Conservation (phyloP, 441 rosid species). For the Pelargonium myrrhifolium region DNA sequence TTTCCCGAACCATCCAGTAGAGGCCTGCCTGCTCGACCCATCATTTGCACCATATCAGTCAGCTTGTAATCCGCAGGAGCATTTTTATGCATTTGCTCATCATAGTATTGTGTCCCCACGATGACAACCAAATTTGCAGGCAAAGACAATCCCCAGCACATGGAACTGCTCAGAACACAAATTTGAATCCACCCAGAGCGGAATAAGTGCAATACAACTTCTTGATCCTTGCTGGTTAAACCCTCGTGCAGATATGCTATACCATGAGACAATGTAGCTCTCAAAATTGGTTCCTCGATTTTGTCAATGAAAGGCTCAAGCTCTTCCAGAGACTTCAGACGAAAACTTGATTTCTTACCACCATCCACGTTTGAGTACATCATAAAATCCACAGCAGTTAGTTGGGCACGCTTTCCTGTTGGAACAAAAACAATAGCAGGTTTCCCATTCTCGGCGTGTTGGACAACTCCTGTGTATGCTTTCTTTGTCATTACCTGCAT, state of each 20-base stretch:
- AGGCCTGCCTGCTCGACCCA: slow-evolving; percentile 96
- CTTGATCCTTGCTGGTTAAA: slow-evolving; percentile 68
- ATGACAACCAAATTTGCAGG: slow-evolving; percentile 80
- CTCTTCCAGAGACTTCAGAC: slow-evolving; percentile 46
- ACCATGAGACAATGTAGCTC: slow-evolving; percentile 61
- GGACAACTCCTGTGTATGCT: slow-evolving; percentile 73
- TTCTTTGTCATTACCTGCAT: slow-evolving; percentile 98
- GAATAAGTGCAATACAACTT: slow-evolving; percentile 69
- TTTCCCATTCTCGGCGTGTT: slow-evolving; percentile 70
- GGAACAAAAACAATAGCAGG: slow-evolving; percentile 89
- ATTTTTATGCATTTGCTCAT: slow-evolving; percentile 60
- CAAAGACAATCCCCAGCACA: slow-evolving; percentile 86
- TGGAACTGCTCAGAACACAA: slow-evolving; percentile 91
- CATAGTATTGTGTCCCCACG: slow-evolving; percentile 91
- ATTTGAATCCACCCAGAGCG: slow-evolving; percentile 87
- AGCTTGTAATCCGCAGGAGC: slow-evolving; percentile 78
- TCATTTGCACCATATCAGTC: slow-evolving; percentile 89
- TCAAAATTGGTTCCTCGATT: slow-evolving; percentile 60
- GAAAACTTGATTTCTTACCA: slow-evolving; percentile 50
- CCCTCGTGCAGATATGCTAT: slow-evolving; percentile 94
- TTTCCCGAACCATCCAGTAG: slow-evolving; percentile 76
- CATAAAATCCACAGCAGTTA: slow-evolving; percentile 84
- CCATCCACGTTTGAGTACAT: slow-evolving; percentile 61
- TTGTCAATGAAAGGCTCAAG: slow-evolving; percentile 49
- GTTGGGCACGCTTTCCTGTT: slow-evolving; percentile 75